These are phyloP conservation scores for Xanthoceras sorbifolium DNA, from an alignment of 345 rosid species.

Conservation along the genomic window DNA sequence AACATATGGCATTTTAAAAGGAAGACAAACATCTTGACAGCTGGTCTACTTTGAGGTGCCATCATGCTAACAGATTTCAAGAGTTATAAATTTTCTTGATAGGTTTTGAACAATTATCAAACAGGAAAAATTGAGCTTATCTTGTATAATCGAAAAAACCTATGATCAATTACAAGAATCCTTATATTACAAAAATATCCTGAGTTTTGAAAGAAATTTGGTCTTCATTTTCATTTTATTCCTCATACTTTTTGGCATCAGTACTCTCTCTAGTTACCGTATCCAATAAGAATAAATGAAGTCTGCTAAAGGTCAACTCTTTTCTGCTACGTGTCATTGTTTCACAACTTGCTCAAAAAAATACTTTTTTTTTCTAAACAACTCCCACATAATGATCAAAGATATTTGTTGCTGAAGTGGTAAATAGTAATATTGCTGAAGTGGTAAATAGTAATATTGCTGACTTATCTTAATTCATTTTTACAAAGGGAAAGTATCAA, in stretches of 20 bases:
- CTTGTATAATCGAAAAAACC: neutral
- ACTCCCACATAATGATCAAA: neutral
- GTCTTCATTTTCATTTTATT: neutral
- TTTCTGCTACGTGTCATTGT: neutral
- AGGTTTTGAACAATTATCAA: neutral
- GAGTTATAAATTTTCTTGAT: neutral
- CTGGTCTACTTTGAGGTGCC: neutral
- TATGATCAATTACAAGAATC: neutral
- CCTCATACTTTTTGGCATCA: neutral
- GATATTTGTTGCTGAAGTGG: neutral
- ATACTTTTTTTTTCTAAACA: neutral
- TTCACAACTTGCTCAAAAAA: neutral
- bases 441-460: too few relatives aligned
- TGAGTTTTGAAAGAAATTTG: neutral
- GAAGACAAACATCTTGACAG: neutral
- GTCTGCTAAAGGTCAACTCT: neutral
- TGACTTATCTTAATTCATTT: neutral
- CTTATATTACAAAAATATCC: neutral
- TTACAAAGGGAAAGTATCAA: neutral
- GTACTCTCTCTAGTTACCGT: neutral
- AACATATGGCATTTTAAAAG: neutral
- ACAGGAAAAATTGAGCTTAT: neutral
- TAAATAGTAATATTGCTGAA: too few relatives aligned
- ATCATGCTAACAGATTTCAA: neutral
- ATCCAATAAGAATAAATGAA: neutral